Conservation (phyloP, 768 basidiomycete species). For the Russula olivacea region DNA sequence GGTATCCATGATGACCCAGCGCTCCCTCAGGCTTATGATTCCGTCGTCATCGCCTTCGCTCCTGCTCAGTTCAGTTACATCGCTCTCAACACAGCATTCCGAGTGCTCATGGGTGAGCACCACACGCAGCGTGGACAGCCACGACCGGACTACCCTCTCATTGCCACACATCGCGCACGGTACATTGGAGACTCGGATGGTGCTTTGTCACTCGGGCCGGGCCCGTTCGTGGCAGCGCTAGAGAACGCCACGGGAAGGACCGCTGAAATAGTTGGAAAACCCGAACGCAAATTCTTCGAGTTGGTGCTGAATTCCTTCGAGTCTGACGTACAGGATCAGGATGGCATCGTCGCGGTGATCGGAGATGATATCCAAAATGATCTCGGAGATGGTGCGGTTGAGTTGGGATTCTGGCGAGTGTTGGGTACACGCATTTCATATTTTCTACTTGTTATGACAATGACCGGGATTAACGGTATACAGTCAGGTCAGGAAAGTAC, state of each 20-base stretch:
- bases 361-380: constrained; percentile 66
- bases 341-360: constrained; percentile 44
- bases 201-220: constrained; percentile 57
- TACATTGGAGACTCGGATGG: constrained; percentile 44
- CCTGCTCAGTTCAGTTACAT: constrained; percentile 47
- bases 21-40: constrained; percentile 37
- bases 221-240: constrained; percentile 61
- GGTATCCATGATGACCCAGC: constrained; percentile 20
- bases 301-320: constrained; percentile 45
- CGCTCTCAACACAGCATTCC: constrained; percentile 59
- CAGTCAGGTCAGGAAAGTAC: constrained; percentile 68
- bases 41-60: constrained; percentile 60
- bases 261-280: constrained; percentile 61
- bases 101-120: constrained; percentile 42
- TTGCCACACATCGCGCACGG: constrained; percentile 55
- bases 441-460: constrained; percentile 3
- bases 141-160: constrained; percentile 34
- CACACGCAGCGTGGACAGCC: constrained; percentile 13
- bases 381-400: constrained; percentile 54
- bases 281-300: constrained; percentile 52
- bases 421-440: constrained; percentile 42
- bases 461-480: constrained; percentile 14
- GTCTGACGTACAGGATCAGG: constrained; percentile 23
- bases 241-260: constrained; percentile 46
- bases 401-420: constrained; percentile 55